These are phyloP conservation scores for Plasmodium vinckei DNA, from an alignment of 169 alveolate genomes.

Conservation along the genomic window DNA sequence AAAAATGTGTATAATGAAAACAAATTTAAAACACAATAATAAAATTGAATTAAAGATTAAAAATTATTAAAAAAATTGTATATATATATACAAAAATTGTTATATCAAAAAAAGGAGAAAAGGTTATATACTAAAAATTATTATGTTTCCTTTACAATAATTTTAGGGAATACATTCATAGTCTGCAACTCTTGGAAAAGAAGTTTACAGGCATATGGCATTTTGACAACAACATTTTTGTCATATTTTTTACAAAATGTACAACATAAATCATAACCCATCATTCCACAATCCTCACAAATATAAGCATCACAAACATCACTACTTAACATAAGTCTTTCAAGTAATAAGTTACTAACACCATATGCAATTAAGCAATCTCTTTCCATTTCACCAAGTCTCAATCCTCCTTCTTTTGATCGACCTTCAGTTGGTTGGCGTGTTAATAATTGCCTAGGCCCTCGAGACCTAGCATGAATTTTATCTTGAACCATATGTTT, in stretches of 20 bases:
- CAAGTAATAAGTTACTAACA: slow-evolving; percentile 97
- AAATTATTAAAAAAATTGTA: too few species aligned
- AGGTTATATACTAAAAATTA: too few species aligned
- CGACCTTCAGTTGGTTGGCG: slow-evolving; percentile 99
- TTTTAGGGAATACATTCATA: slow-evolving; percentile 91
- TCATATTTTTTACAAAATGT: slow-evolving; percentile 92
- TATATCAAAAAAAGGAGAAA: too few species aligned
- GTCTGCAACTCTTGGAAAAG: slow-evolving; percentile 93
- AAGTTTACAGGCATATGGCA: slow-evolving; percentile 97
- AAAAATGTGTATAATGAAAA: too few species aligned
- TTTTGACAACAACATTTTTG: slow-evolving; percentile 82
- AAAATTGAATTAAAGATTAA: too few species aligned
- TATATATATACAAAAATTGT: too few species aligned
- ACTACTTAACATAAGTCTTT: slow-evolving; percentile 97
- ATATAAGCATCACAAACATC: slow-evolving; percentile 97
- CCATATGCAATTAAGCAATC: slow-evolving; percentile 99
- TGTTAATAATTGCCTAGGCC: slow-evolving; percentile 98
- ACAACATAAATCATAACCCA: slow-evolving; percentile 96
- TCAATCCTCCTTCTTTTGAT: slow-evolving; percentile 99
- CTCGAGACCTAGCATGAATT: slow-evolving; percentile 99
- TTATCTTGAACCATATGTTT: slow-evolving; percentile 99
- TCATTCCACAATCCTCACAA: slow-evolving; percentile 95
- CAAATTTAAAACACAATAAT: too few species aligned
- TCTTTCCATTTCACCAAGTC: slow-evolving; percentile 99
- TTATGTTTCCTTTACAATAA: slow-evolving; percentile 76